Evolutionary conservation across 352 stramenopile species (phyloP), one percentile per base, ranked within the genome.

Genomic region (Albugo laibachii): DNA sequence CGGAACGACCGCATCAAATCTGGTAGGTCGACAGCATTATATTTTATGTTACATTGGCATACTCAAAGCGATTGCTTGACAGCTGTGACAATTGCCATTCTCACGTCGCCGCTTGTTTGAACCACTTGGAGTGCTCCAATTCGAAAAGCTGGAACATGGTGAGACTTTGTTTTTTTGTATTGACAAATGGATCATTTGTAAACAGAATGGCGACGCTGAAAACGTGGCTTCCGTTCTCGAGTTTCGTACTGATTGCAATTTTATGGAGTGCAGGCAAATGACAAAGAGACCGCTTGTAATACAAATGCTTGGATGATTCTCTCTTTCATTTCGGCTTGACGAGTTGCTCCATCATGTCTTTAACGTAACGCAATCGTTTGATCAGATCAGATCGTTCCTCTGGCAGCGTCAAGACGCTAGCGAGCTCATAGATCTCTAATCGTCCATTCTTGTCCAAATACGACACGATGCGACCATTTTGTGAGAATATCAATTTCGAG

Each of bases 31-130:
- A 11, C 8, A 47, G 11, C 15, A 35, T 11, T 41, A 13, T 48
- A 13, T 12, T 11, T 21, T 49, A n/a, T 50, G 20, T 21, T 10
- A n/a, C 41, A 45, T 35, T 13, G 3, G 3, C 38, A 19, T 43
- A 8, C 3, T 43, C n/a, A 43, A 24, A 37, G 43, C 1, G 13
- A 31, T 20, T 13, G 36, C 37, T 53, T 27, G 16, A 34, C 10
- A 77, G 64, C 55, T 97, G 89, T 59, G 89, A 97, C 63, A 98
- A 98, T 65, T 98, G 93, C 60, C 93, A 98, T 65, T 97, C 85
- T 21, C 93, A 98, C 54, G 92, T 97, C 13, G 88, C 83, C 14
- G 65, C 66, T 49, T 48, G 75, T 50, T 61, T 87, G 19, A 68
- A 87, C 37, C 64, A 65, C 53, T 51, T 63, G n/a, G 54, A 63